phyloP scores from a whole-genome alignment of 2,329 filamentous ascomycete genomes.

The Colletotrichum tabaci region DNA sequence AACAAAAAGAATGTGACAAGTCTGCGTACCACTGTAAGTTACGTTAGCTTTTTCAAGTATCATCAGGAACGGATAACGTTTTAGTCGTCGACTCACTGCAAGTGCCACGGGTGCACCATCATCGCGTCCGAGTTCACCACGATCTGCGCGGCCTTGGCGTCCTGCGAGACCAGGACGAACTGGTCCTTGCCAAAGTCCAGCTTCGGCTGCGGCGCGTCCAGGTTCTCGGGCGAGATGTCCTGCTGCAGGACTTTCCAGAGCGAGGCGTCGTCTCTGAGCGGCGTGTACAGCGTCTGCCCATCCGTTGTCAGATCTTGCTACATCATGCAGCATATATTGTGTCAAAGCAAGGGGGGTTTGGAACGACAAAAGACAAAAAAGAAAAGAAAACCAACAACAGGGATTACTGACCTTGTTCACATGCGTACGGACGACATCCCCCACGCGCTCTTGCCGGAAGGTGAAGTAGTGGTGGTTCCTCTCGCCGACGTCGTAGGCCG shows the following conservation, averaged over 20 bases:
- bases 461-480: slow-evolving; percentile 41
- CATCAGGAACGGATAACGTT: too few relatives aligned
- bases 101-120: slow-evolving; percentile 47
- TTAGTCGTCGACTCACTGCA: slow-evolving; percentile 38
- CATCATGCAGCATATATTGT: too few relatives aligned
- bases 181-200: slow-evolving; percentile 38
- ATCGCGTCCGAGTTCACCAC: slow-evolving; percentile 45
- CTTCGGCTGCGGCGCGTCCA: slow-evolving; percentile 31
- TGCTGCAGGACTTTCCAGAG: slow-evolving; percentile 37
- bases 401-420: slow-evolving; percentile 27
- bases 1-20: neutral
- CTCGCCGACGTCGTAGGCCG: slow-evolving; percentile 43
- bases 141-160: slow-evolving; percentile 45
- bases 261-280: slow-evolving; percentile 39
- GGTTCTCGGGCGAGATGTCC: slow-evolving; percentile 30
- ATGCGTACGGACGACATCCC: slow-evolving; percentile 31
- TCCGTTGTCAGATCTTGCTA: neutral
- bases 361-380: too few relatives aligned
- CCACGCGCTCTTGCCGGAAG: slow-evolving; percentile 31
- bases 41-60: slow-evolving; percentile 9
- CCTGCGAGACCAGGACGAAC: slow-evolving; percentile 41
- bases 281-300: slow-evolving; percentile 39
- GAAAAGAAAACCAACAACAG: too few relatives aligned
- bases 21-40: slow-evolving; percentile 21
- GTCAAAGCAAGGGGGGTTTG: too few relatives aligned